Percentiles rank a stretch among this genome's conserved stretches.
Evolutionary conservation across 1,284 basidiomycete genomes (phyloP).

Genomic region (Ceratobasidium sp.): DNA sequence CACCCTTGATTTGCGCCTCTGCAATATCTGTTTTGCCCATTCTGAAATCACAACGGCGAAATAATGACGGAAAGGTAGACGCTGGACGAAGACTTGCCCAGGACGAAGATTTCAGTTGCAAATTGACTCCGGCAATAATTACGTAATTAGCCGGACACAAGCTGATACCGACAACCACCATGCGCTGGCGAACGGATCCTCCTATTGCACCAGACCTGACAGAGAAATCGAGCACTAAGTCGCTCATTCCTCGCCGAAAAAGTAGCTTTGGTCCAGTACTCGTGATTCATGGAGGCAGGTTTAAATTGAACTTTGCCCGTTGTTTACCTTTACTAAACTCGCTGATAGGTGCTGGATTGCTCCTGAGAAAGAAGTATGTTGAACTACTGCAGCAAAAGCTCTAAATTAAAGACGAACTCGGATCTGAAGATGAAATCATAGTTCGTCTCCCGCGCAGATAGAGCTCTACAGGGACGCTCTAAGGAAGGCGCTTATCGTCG

Average conservation of each 20-base stretch:
- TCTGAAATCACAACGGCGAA: constrained; percentile 49
- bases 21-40: constrained; percentile 77
- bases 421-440: constrained; percentile 10
- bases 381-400: background rate
- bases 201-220: background rate
- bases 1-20: constrained; percentile 61
- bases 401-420: constrained; percentile 36
- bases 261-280: constrained; percentile 60
- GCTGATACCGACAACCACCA: constrained; percentile 7
- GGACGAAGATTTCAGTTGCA: constrained; percentile 12
- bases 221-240: constrained; percentile 18
- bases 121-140: background rate
- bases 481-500: constrained; percentile 69
- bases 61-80: background rate
- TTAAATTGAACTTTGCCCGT: constrained; percentile 57
- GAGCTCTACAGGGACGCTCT: constrained; percentile 72
- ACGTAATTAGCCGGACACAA: background rate
- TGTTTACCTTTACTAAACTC: background rate
- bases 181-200: constrained; percentile 7
- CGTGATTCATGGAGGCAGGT: constrained; percentile 85
- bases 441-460: constrained; percentile 75
- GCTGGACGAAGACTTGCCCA: constrained; percentile 5
- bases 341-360: constrained; percentile 31
- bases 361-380: constrained; percentile 62
- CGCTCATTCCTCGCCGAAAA: background rate